Conservation (phyloP, 2,329 filamentous ascomycete genomes). For the Verticillium nonalfalfae region DNA sequence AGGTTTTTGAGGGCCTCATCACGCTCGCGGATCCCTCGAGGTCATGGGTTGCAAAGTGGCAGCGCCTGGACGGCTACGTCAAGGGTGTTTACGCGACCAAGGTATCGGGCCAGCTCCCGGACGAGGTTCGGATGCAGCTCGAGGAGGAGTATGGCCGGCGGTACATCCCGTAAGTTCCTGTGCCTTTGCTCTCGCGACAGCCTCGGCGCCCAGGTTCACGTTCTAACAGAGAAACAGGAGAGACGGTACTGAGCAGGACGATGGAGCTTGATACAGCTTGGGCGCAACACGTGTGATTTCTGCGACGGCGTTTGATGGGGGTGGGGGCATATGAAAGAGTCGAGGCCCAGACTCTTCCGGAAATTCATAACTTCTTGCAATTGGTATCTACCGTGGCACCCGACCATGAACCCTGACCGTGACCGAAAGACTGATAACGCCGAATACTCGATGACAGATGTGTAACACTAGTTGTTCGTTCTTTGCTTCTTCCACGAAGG, state of each 20-base stretch:
- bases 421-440: background rate
- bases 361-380: conserved; percentile 2
- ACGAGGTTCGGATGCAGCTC: conserved; percentile 54
- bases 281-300: conserved; percentile 4
- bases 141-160: conserved; percentile 58
- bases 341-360: conserved; percentile 4
- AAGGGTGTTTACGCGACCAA: conserved; percentile 91
- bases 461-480: conserved; percentile 10
- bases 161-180: conserved; percentile 55
- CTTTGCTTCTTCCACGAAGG: conserved; percentile 47
- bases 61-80: conserved; percentile 83
- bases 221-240: conserved; percentile 28
- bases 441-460: background rate
- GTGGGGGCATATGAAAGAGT: background rate
- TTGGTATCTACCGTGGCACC: conserved; percentile 20
- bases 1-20: conserved; percentile 92
- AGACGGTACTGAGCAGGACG: conserved; percentile 49
- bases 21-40: conserved; percentile 72
- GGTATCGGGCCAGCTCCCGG: conserved; percentile 74
- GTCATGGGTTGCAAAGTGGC: conserved; percentile 97
- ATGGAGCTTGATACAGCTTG: conserved; percentile 27
- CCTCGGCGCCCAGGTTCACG: background rate
- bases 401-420: background rate
- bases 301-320: conserved; percentile 20
- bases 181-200: background rate